Percentiles rank a stretch among this genome's conserved stretches.
These are phyloP conservation scores for Rubroboletus satanas DNA, from an alignment of 768 basidiomycete species.

Conservation along the genomic window DNA sequence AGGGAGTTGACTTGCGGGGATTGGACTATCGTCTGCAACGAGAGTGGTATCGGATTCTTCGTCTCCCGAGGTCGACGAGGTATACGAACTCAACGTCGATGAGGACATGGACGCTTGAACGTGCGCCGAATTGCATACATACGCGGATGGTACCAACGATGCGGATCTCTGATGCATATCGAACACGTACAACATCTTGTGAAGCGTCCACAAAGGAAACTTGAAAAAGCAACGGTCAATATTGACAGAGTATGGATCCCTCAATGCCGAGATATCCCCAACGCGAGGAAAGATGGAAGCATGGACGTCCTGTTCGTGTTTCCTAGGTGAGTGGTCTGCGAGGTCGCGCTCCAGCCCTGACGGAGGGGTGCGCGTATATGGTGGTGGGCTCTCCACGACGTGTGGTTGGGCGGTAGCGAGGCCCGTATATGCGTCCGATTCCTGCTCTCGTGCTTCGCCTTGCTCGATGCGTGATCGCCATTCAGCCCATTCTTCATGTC, in stretches of 20 bases:
- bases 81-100: conserved; percentile 19
- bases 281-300: conserved; percentile 50
- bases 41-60: conserved; percentile 58
- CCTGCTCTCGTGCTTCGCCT: neutral
- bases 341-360: conserved; percentile 34
- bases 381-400: conserved; percentile 5
- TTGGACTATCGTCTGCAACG: conserved; percentile 43
- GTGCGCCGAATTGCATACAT: conserved; percentile 14
- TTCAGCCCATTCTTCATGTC: conserved; percentile 50
- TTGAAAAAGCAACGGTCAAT: conserved; percentile 58
- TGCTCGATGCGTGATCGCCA: conserved; percentile 25
- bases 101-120: conserved; percentile 15
- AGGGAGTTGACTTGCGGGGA: neutral
- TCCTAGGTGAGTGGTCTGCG: neutral
- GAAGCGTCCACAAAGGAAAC: conserved; percentile 61
- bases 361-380: conserved; percentile 18
- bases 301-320: conserved; percentile 14
- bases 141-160: neutral
- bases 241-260: conserved; percentile 52
- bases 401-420: conserved; percentile 10
- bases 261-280: conserved; percentile 56
- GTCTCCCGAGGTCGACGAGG: conserved; percentile 9
- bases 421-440: conserved; percentile 26
- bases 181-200: conserved; percentile 61
- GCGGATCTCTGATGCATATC: conserved; percentile 42